Percentiles rank a stretch among this genome's conserved stretches.
These are phyloP conservation scores for Sporothrix curviconia DNA, from an alignment of 2,329 filamentous ascomycete species.

Conservation along the genomic window DNA sequence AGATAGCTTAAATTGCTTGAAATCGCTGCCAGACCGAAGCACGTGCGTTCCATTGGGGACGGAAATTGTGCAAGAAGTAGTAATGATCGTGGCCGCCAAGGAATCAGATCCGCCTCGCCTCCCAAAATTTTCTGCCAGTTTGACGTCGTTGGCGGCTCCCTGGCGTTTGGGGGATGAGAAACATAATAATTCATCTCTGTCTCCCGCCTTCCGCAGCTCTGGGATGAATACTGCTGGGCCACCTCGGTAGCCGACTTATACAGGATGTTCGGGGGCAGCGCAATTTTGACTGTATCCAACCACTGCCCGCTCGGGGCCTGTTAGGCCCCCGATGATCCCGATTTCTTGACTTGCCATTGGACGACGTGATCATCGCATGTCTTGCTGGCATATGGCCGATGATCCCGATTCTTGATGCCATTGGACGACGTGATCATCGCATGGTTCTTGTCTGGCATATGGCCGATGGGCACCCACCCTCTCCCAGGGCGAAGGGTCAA, in stretches of 20 bases:
- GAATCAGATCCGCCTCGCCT: slow-evolving; percentile 73
- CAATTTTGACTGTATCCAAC: slow-evolving; percentile 85
- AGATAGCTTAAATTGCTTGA: slow-evolving; percentile 89
- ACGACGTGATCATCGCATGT: too few species aligned
- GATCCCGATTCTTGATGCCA: slow-evolving; percentile 77
- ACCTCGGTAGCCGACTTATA: slow-evolving; percentile 74
- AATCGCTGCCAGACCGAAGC: slow-evolving; percentile 82
- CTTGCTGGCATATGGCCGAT: slow-evolving; percentile 83
- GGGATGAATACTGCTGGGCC: slow-evolving; percentile 70
- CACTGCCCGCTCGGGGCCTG: too few species aligned
- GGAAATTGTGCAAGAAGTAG: slow-evolving; percentile 65
- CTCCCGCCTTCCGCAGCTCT: slow-evolving; percentile 64
- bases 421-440: slow-evolving; percentile 76
- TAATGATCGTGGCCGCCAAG: slow-evolving; percentile 89
- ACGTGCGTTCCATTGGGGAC: slow-evolving; percentile 77
- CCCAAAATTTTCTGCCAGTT: slow-evolving; percentile 68
- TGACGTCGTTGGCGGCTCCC: slow-evolving; percentile 86
- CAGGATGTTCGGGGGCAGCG: slow-evolving; percentile 70
- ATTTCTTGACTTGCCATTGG: too few species aligned
- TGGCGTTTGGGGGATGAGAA: too few species aligned
- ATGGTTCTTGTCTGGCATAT: slow-evolving; percentile 65
- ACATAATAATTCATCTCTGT: slow-evolving; percentile 75
- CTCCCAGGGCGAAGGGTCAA: slow-evolving; percentile 76
- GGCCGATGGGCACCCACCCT: slow-evolving; percentile 66
- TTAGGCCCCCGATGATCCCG: too few species aligned